These are phyloP conservation scores for Penicillium longicatenatum DNA, from an alignment of 495 filamentous ascomycete species.

Conservation along the genomic window DNA sequence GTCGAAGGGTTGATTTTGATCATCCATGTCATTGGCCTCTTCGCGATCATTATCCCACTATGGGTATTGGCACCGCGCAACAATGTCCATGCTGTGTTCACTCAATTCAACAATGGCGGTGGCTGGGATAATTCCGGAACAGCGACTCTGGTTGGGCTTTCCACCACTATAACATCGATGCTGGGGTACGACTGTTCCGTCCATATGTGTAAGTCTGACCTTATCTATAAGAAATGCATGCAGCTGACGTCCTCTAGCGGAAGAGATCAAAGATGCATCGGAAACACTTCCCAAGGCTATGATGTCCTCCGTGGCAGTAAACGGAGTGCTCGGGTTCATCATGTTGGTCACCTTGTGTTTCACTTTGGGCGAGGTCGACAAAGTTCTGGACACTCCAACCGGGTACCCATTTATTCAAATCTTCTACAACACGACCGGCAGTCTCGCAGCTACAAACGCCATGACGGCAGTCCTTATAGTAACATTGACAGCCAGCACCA, in stretches of 20 bases:
- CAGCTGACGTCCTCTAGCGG: constrained; percentile 45
- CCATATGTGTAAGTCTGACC: constrained; percentile 43
- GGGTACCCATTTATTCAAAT: constrained; percentile 51
- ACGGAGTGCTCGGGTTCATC: constrained; percentile 51
- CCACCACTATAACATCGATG: constrained; percentile 60
- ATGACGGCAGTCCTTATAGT: constrained; percentile 44
- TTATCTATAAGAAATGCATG: neutral
- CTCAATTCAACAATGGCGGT: constrained; percentile 56
- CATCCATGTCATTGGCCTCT: constrained; percentile 58
- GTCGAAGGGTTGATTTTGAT: constrained; percentile 61
- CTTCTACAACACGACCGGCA: constrained; percentile 49
- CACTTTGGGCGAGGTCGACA: constrained; percentile 48
- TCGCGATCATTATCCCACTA: constrained; percentile 52
- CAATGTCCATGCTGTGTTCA: constrained; percentile 55
- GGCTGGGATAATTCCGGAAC: constrained; percentile 53
- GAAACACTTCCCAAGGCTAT: constrained; percentile 57
- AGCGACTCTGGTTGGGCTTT: constrained; percentile 55
- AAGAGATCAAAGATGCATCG: constrained; percentile 53
- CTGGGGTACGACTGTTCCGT: constrained; percentile 50
- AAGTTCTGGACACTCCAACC: constrained; percentile 40
- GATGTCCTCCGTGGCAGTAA: constrained; percentile 52
- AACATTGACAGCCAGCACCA: constrained; percentile 41
- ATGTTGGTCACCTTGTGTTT: constrained; percentile 51
- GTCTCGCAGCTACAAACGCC: constrained; percentile 41
- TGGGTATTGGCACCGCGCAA: constrained; percentile 50